phyloP scores from a whole-genome alignment of 306 rosid species.

The Prunus salicina region DNA sequence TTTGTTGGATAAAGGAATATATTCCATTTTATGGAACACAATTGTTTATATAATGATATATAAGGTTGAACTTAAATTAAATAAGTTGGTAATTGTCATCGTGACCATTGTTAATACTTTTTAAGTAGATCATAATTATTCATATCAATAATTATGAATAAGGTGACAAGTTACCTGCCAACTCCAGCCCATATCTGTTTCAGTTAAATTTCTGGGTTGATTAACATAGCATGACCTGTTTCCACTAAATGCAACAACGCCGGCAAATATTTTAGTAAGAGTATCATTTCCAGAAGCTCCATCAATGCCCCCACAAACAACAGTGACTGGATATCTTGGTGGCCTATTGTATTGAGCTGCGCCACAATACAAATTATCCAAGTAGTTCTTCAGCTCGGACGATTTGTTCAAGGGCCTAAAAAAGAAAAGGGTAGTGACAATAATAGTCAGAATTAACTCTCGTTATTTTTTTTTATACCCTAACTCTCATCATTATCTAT shows the following conservation, averaged over 20 bases:
- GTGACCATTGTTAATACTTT: not conserved
- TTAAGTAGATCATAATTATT: not conserved
- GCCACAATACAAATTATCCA: not conserved
- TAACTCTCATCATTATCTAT: too few relatives aligned
- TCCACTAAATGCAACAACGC: slow-evolving; percentile 45
- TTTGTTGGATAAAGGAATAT: too few relatives aligned
- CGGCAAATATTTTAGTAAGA: slow-evolving; percentile 50
- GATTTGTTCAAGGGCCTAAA: slow-evolving; percentile 42
- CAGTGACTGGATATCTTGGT: slow-evolving; percentile 49
- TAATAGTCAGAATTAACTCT: too few relatives aligned
- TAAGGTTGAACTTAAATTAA: too few relatives aligned
- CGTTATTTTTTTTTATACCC: accelerated
- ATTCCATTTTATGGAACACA: too few relatives aligned
- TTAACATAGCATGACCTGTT: slow-evolving; percentile 46
- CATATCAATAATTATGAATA: not conserved
- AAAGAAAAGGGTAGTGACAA: not conserved
- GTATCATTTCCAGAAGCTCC: slow-evolving; percentile 32
- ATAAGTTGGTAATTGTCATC: not conserved
- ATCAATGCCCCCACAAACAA: slow-evolving; percentile 60
- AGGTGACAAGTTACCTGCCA: slow-evolving; percentile 62
- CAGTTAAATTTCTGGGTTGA: slow-evolving; percentile 26
- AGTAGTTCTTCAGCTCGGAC: slow-evolving; percentile 36
- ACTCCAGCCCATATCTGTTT: slow-evolving; percentile 51
- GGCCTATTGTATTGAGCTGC: slow-evolving; percentile 71
- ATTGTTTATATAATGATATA: too few relatives aligned